Base-by-base conservation (phyloP, 75 land plant genomes). In the Ceratopteris richardii region DNA sequence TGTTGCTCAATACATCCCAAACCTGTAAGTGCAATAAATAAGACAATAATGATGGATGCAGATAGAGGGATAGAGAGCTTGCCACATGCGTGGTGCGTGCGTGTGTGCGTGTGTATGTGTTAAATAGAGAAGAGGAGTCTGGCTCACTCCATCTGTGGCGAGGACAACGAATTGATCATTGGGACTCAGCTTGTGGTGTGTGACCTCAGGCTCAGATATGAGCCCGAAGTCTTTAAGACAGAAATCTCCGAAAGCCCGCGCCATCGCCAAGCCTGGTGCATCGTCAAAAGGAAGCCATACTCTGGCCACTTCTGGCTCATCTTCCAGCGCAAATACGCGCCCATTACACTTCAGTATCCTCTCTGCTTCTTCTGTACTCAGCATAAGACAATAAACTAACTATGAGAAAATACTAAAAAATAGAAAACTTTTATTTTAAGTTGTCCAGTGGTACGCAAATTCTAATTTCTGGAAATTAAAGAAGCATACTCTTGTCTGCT, bases 101-200 rank as follows among this genome's bases (percentile, higher is more conserved):
- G 19, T 9, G 7, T 51, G 53, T 9, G 17, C 53, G 23, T 24
- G n/a, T n/a, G n/a, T n/a, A n/a, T 6, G 24, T 25, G 24, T 7
- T 50, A 25, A 50, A 21, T 21, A 18, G 16, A 41, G 31, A 63
- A n/a, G n/a, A n/a, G n/a, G n/a, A n/a, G n/a, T n/a, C n/a, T n/a
- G n/a, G n/a, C n/a, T 30, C 76, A 90, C 96, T 71, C 96, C 96
- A 74, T 90, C 96, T 13, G 92, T 76, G 17, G 96, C 96, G 48
- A 90, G 66, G 59, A 90, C 87, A 40, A 90, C 62, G 59, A 90
- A 90, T 44, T 86, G 79, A 60, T 90, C 96, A 51, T 61, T 78
- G n/a, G 68, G 79, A 33, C 87, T 78, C 7, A 90, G 57, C 33
- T 50, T 73, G 12, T 54, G 74, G 51, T 86, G 72, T 18, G 77